Evolutionary conservation across 2,329 filamentous ascomycete genomes (phyloP), one percentile per base, ranked within the genome.

Genomic region (Colletotrichum magnum): DNA sequence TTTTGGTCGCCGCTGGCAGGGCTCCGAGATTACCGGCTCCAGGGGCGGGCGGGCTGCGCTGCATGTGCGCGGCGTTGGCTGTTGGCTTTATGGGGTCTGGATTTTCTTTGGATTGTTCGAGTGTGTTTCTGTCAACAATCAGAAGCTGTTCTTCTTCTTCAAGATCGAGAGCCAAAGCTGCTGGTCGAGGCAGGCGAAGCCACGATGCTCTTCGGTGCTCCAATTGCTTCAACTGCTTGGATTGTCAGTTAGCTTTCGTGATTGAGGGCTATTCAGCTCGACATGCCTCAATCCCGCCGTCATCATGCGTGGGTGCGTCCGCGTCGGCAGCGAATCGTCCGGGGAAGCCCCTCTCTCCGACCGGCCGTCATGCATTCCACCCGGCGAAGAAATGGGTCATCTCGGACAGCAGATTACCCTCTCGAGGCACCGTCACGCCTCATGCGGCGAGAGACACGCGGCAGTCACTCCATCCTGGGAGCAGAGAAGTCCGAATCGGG

Each of bases 21-120:
- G 21, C 61, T 18, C 50, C 66, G 66, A 66, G 56, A 60, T 69
- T 66, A 60, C 66, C 62, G 54, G 24, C 41, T n/a, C 41, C 61
- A 66, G 59, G 66, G 66, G 66, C 32, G 24, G 51, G 28, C 24
- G 41, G 3, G 21, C 21, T 13, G 10, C 9, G 16, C 26, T 24
- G 13, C 41, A 60, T 12, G 7, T 32, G 16, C 36, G 16, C 41
- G 18, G 2, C 21, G 36, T 18, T 28, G 32, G 32, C 32, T 36
- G 32, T 36, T 10, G 9, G 24, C 32, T 28, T 36, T 32, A 21
- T 15, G 13, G 26, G n/a, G 32, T n/a, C 7, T 52, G 6, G 24
- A 24, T 6, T 50, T 12, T 50, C n/a, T 50, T 26, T 7, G 47
- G 13, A 18, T 21, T 50, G 6, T 10, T 10, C 32, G 32, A 36